These are phyloP conservation scores for Noccaea caerulescens DNA, from an alignment of 345 rosid genomes.

Conservation along the genomic window DNA sequence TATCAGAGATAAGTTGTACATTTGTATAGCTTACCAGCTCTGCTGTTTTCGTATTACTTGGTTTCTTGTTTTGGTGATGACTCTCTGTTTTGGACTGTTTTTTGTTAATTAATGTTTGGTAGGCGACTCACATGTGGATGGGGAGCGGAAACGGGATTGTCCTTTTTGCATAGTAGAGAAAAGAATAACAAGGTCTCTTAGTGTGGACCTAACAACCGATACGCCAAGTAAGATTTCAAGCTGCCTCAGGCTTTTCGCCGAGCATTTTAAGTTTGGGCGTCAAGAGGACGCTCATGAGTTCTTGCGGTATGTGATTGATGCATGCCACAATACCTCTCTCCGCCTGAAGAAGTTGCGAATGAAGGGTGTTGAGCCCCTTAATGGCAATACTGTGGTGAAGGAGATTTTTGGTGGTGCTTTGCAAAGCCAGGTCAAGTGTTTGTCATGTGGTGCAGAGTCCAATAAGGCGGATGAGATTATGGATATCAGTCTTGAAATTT, in stretches of 20 bases:
- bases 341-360: constrained; percentile 77
- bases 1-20: background rate
- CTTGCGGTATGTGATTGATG: constrained; percentile 86
- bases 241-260: constrained; percentile 71
- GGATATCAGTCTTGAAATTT: constrained; percentile 93
- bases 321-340: constrained; percentile 89
- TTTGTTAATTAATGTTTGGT: background rate
- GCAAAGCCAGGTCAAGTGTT: constrained; percentile 97
- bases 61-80: constrained; percentile 20
- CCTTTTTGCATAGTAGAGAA: constrained; percentile 90
- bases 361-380: constrained; percentile 48
- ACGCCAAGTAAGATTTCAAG: constrained; percentile 68
- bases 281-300: constrained; percentile 99
- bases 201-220: constrained; percentile 61
- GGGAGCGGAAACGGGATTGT: constrained; percentile 70
- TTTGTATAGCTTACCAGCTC: background rate
- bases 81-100: background rate
- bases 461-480: constrained; percentile 96
- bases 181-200: constrained; percentile 76
- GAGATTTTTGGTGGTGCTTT: constrained; percentile 94
- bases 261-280: constrained; percentile 74
- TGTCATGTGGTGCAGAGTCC: constrained; percentile 81
- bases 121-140: constrained; percentile 69
- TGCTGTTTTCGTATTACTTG: background rate
- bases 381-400: constrained; percentile 64